Conservation (phyloP, 257 asterid species). For the Striga asiatica region DNA sequence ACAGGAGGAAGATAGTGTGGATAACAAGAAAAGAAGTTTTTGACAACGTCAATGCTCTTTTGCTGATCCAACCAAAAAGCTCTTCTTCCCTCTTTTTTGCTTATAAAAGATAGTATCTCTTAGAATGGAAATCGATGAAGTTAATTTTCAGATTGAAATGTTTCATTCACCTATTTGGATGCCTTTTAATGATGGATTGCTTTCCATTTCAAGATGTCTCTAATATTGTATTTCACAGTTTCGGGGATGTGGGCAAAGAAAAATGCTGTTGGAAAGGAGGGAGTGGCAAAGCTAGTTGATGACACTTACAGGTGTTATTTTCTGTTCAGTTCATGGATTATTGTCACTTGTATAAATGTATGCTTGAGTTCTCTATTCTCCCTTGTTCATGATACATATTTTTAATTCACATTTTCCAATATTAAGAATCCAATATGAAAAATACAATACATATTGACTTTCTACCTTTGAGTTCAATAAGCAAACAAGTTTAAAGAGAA, state of each 20-base stretch:
- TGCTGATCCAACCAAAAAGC: neutral
- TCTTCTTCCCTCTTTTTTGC: neutral
- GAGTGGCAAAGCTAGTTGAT: slow-evolving; percentile 78
- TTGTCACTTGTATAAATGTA: neutral
- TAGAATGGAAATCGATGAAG: neutral
- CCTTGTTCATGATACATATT: slow-evolving; percentile 6
- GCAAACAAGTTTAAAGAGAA: neutral
- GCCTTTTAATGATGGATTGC: neutral
- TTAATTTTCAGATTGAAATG: neutral
- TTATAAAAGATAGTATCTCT: neutral
- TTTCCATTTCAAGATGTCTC: neutral
- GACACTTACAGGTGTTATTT: slow-evolving; percentile 75
- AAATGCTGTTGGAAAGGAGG: slow-evolving; percentile 68
- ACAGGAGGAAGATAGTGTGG: neutral
- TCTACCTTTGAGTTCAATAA: slow-evolving; percentile 1
- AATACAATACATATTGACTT: slow-evolving; percentile 2
- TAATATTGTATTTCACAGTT: slow-evolving; percentile 26
- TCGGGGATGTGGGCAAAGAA: slow-evolving; percentile 80
- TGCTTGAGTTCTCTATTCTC: neutral
- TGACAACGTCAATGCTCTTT: neutral
- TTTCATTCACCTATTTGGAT: neutral
- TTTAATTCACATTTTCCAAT: neutral
- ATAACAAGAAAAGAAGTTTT: neutral
- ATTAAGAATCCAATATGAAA: slow-evolving; percentile 1
- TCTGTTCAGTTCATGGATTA: slow-evolving; percentile 10